phyloP scores from a whole-genome alignment of 164 flowering plant species.

The Liriodendron chinense region DNA sequence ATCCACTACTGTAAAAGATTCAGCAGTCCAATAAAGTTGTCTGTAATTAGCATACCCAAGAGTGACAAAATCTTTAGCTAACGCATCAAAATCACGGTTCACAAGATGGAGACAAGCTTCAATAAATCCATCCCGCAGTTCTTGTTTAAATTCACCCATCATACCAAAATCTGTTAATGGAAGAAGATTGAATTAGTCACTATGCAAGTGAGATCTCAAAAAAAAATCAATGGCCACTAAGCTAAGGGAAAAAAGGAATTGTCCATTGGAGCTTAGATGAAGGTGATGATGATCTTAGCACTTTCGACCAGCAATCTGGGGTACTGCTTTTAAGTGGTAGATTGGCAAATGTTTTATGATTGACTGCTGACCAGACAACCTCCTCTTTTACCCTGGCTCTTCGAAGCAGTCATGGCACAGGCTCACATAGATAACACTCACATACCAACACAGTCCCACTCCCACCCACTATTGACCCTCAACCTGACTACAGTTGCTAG shows the following conservation, averaged over 20 bases:
- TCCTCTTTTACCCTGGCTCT: no score
- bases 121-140: constrained; percentile 88
- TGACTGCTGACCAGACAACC: no score
- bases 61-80: constrained; percentile 88
- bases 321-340: no score
- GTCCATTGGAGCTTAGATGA: not conserved
- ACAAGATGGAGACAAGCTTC: constrained; percentile 98
- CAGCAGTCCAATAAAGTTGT: not conserved
- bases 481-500: no score
- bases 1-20: constrained; percentile 9
- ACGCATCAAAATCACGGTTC: constrained; percentile 89
- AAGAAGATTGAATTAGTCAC: constrained; percentile 8
- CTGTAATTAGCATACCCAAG: constrained; percentile 62
- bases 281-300: no score
- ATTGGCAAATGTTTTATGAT: no score
- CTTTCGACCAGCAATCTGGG: no score
- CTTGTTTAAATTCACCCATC: constrained; percentile 98
- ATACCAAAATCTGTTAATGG: constrained; percentile 84
- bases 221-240: not conserved
- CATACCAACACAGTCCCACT: no score
- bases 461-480: no score
- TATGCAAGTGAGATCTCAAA: not conserved
- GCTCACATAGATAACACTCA: no score
- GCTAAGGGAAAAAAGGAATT: not conserved
- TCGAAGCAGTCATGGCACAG: no score